phyloP scores from a whole-genome alignment of 164 flowering plant species.

The Amborella trichopoda region DNA sequence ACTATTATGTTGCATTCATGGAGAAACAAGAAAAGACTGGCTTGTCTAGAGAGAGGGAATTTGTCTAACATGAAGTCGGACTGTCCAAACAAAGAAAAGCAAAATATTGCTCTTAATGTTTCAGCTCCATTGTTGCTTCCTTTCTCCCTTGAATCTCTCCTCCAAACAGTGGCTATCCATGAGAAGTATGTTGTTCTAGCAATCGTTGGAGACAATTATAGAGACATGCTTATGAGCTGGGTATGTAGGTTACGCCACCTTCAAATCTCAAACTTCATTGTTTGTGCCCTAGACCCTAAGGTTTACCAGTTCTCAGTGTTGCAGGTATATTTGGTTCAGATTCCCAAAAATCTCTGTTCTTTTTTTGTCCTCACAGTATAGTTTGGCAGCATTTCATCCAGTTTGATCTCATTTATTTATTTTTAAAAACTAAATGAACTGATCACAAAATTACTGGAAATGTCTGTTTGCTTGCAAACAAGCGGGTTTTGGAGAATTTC shows the following conservation, averaged over 20 bases:
- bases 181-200: slow-evolving; percentile 68
- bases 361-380: too few species aligned
- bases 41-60: slow-evolving; percentile 24
- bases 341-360: too few species aligned
- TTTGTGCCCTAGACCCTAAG: slow-evolving; percentile 80
- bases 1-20: slow-evolving; percentile 15
- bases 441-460: too few species aligned
- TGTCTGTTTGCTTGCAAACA: too few species aligned
- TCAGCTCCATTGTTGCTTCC: slow-evolving; percentile 29
- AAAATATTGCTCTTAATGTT: slow-evolving; percentile 4
- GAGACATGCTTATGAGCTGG: slow-evolving; percentile 98
- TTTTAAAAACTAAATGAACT: too few species aligned
- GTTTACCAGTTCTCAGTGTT: slow-evolving; percentile 59
- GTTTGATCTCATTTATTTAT: too few species aligned
- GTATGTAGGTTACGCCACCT: slow-evolving; percentile 72
- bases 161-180: slow-evolving; percentile 38
- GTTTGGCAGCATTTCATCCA: too few species aligned
- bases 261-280: slow-evolving; percentile 46
- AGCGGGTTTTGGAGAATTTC: too few species aligned
- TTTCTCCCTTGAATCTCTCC: slow-evolving; percentile 50
- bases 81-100: slow-evolving; percentile 21
- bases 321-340: slow-evolving; percentile 39
- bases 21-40: slow-evolving; percentile 27
- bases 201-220: slow-evolving; percentile 78
- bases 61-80: slow-evolving; percentile 15